Evolutionary conservation across 176 grass and related monocot species (phyloP), one percentile per base, ranked within the genome.

Genomic region (Musa schizocarpa): DNA sequence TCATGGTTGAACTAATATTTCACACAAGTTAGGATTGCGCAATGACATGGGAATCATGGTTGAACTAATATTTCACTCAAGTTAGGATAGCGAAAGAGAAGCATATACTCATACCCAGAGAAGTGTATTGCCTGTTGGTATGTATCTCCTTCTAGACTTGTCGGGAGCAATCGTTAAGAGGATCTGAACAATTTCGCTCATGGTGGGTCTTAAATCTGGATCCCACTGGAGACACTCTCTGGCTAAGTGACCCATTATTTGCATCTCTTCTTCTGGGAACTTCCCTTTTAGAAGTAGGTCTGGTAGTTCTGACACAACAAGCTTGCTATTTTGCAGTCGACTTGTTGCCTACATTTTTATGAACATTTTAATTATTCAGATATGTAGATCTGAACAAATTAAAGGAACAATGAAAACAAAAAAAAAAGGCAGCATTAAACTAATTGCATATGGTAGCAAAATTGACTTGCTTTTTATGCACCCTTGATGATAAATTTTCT

Each of bases 211-310:
- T 2, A 84, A 85, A 65, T 99, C 95, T 13, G 95, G 95, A 69
- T 99, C 95, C 95, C 88, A 99, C 72, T 94, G 90, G 78, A 99
- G 77, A 71, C 95, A 99, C 88, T 99, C 95, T 76, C 86, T 76
- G 1, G 95, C 95, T 11, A 99, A 78, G 80, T 94, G 95, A 43
- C 90, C 87, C 88, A 99, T 89, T 80, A 99, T 91, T 79, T 91
- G 95, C 82, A 99, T 99, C 82, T 99, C 90, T 86, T 99, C 95
- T 67, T 83, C 69, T 63, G 88, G 65, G 85, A 99, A 99, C 25
- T 78, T 71, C 69, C 86, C 82, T 67, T 86, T 83, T 23, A 94
- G 80, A 50, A 85, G 50, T 22, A 84, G 84, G 82, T 99, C 95
- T 1, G 95, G 90, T 79, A 99, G 79, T 84, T 99, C 95, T 54